Evolutionary conservation across 2,329 filamentous ascomycete genomes (phyloP).

Genomic region (Colletotrichum kahawae): DNA sequence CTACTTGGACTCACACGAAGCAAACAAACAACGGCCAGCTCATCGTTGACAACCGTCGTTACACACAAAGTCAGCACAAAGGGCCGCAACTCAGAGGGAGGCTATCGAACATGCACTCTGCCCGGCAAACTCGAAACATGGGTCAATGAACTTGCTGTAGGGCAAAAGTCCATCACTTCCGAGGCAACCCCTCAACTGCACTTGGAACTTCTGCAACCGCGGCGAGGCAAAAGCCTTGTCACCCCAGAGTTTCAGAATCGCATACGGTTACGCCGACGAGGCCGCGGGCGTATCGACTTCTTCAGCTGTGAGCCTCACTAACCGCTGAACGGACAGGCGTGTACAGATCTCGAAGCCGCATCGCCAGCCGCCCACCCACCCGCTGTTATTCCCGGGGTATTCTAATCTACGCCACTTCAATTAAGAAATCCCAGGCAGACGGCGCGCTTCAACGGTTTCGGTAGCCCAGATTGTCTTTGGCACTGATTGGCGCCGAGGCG

Average conservation of each 20-base stretch:
- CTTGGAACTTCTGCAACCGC: neutral
- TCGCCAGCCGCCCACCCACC: neutral
- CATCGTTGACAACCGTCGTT: neutral
- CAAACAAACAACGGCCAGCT: neutral
- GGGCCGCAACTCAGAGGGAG: neutral
- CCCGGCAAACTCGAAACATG: neutral
- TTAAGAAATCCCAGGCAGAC: neutral
- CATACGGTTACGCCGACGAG: neutral
- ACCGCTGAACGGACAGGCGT: neutral
- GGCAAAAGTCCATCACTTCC: neutral
- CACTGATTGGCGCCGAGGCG: neutral
- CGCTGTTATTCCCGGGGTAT: constrained; percentile 4
- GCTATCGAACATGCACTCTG: neutral
- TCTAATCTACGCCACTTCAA: neutral
- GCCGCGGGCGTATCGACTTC: neutral
- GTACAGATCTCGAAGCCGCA: neutral
- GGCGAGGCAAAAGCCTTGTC: neutral
- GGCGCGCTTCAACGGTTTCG: constrained; percentile 2
- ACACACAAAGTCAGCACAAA: neutral
- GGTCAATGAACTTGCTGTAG: neutral
- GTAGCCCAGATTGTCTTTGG: neutral
- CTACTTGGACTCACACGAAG: neutral
- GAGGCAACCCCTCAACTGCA: neutral
- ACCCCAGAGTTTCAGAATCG: constrained; percentile 2
- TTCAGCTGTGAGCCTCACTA: neutral